phyloP scores from a whole-genome alignment of 2,329 filamentous ascomycete species.

The Colletotrichum sp. region DNA sequence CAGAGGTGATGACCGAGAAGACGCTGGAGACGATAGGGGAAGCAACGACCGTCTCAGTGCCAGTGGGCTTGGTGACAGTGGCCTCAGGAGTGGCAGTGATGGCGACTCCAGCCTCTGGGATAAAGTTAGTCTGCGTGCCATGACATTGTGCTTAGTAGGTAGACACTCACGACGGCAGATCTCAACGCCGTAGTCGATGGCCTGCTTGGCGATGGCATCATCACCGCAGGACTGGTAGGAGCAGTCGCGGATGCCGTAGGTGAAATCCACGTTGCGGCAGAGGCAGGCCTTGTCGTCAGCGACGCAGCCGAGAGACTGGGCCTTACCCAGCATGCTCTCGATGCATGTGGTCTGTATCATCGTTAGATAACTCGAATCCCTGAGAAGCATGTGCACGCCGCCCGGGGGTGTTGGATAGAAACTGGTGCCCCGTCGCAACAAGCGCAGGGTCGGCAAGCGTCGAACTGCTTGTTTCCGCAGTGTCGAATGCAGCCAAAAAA shows the following conservation, averaged over 20 bases:
- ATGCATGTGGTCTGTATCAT: slow-evolving; percentile 9
- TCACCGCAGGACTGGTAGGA: slow-evolving; percentile 45
- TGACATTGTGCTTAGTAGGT: background rate
- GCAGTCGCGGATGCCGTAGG: slow-evolving; percentile 58
- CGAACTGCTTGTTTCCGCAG: background rate
- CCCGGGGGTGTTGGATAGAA: background rate
- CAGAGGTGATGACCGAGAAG: slow-evolving; percentile 27
- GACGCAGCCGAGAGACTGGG: slow-evolving; percentile 50
- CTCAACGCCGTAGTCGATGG: slow-evolving; percentile 42
- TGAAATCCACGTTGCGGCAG: slow-evolving; percentile 51
- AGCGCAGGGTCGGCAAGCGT: background rate
- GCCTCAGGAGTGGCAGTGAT: slow-evolving; percentile 29
- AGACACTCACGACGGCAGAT: slow-evolving; percentile 42
- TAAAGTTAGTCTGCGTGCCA: background rate
- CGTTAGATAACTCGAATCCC: background rate
- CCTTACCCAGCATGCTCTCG: slow-evolving; percentile 46
- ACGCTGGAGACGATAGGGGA: slow-evolving; percentile 8
- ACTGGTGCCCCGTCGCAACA: background rate
- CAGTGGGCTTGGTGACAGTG: slow-evolving; percentile 8
- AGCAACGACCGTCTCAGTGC: slow-evolving; percentile 8
- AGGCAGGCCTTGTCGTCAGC: slow-evolving; percentile 48
- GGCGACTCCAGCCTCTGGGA: slow-evolving; percentile 6
- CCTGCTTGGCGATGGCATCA: slow-evolving; percentile 35
- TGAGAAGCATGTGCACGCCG: background rate
- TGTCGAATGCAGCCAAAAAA: background rate